Conservation (phyloP, 768 basidiomycete genomes). For the Mycena pura region DNA sequence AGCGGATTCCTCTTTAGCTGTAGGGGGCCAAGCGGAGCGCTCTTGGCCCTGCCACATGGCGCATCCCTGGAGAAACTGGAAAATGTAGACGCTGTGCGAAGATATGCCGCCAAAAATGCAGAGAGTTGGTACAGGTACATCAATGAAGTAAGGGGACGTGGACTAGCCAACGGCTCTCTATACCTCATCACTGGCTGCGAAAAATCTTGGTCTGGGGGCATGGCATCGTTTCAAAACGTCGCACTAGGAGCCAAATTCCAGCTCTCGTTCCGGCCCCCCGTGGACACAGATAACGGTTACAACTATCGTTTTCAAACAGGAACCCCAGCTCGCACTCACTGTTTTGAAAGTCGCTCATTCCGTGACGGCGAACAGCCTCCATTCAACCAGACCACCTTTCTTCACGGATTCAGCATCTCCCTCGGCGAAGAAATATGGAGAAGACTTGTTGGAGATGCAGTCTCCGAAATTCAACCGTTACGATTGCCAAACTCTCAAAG, state of each 20-base stretch:
- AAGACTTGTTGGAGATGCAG: background rate
- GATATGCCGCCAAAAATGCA: conserved; percentile 25
- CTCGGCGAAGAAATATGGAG: conserved; percentile 12
- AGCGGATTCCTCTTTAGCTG: background rate
- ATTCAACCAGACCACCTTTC: conserved; percentile 2
- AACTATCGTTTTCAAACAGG: background rate
- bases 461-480: background rate
- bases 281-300: background rate
- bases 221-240: conserved; percentile 18
- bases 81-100: conserved; percentile 2
- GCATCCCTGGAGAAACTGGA: conserved; percentile 14
- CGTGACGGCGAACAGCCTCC: background rate
- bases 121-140: conserved; percentile 27
- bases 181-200: conserved; percentile 32
- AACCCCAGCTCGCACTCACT: background rate
- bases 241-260: background rate
- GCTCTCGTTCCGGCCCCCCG: background rate
- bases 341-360: background rate
- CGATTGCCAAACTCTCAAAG: background rate
- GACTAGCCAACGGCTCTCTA: conserved; percentile 19
- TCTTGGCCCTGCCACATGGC: conserved; percentile 27
- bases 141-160: conserved; percentile 7
- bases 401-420: conserved; percentile 2
- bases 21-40: conserved; percentile 14
- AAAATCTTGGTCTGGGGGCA: conserved; percentile 25